Evolutionary conservation across 2,329 filamentous ascomycete species (phyloP).

Genomic region (Tricladium varicosporioides): DNA sequence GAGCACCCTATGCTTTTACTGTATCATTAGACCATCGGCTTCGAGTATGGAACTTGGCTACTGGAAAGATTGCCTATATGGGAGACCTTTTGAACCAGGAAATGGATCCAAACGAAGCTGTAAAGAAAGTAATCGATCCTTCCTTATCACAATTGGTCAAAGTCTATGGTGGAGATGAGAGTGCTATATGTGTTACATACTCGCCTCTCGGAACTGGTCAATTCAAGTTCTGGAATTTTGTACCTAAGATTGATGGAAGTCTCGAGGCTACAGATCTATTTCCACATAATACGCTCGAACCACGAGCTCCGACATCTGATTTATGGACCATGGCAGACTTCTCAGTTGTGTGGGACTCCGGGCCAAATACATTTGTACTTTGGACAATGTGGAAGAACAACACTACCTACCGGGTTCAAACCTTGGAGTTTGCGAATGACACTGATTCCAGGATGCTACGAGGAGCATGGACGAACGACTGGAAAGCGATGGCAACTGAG

Average conservation of each 20-base stretch:
- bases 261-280: conserved; percentile 71
- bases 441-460: background rate
- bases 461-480: conserved; percentile 61
- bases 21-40: conserved; percentile 87
- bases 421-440: conserved; percentile 65
- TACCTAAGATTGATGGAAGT: conserved; percentile 58
- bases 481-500: conserved; percentile 68
- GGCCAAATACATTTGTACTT: conserved; percentile 55
- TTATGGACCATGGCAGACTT: conserved; percentile 83
- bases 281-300: conserved; percentile 63
- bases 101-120: conserved; percentile 63
- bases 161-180: conserved; percentile 57
- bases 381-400: conserved; percentile 88
- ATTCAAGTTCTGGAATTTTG: conserved; percentile 90
- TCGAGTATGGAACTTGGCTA: conserved; percentile 85
- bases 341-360: conserved; percentile 52
- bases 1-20: conserved; percentile 65
- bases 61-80: conserved; percentile 72
- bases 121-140: conserved; percentile 77
- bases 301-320: conserved; percentile 66
- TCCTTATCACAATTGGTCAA: conserved; percentile 74
- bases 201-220: conserved; percentile 84
- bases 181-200: conserved; percentile 70
- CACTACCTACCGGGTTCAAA: conserved; percentile 71
- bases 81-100: conserved; percentile 74